Evolutionary conservation across 1,284 basidiomycete genomes (phyloP).

Genomic region (Puccinia coronata): DNA sequence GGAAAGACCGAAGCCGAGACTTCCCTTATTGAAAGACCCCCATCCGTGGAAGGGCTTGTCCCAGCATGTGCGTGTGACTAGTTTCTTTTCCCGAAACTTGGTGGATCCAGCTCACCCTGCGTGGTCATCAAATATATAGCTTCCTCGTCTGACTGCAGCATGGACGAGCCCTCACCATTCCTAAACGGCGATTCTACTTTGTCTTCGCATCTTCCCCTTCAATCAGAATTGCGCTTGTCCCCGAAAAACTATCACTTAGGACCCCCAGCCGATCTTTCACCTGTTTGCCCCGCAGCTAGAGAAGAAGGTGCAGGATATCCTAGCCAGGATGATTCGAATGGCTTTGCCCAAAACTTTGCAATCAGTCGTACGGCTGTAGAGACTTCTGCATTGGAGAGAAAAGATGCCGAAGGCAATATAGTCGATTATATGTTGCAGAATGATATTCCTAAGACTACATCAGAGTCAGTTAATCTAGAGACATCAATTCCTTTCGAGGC

Average conservation of each 20-base stretch:
- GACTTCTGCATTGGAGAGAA: neutral
- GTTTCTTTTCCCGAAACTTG: neutral
- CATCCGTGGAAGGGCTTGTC: neutral
- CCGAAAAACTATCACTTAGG: neutral
- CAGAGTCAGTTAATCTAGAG: neutral
- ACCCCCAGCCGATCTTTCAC: neutral
- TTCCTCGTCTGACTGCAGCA: slow-evolving; percentile 11
- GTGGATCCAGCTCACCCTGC: neutral
- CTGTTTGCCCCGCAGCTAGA: neutral
- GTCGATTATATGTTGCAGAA: neutral
- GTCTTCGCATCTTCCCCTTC: neutral
- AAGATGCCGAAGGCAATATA: neutral
- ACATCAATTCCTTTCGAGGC: neutral
- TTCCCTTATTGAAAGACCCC: neutral
- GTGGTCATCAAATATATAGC: neutral
- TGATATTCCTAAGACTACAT: neutral
- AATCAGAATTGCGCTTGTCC: neutral
- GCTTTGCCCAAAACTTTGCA: neutral
- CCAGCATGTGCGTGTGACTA: slow-evolving; percentile 6
- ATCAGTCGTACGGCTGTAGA: neutral
- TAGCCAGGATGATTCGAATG: neutral
- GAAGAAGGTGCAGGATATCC: neutral
- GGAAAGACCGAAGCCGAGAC: neutral
- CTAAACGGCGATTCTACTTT: neutral
- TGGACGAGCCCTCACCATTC: slow-evolving; percentile 12